These are phyloP conservation scores for Solanum sparsipilum DNA, from an alignment of 257 asterid species.

Conservation along the genomic window DNA sequence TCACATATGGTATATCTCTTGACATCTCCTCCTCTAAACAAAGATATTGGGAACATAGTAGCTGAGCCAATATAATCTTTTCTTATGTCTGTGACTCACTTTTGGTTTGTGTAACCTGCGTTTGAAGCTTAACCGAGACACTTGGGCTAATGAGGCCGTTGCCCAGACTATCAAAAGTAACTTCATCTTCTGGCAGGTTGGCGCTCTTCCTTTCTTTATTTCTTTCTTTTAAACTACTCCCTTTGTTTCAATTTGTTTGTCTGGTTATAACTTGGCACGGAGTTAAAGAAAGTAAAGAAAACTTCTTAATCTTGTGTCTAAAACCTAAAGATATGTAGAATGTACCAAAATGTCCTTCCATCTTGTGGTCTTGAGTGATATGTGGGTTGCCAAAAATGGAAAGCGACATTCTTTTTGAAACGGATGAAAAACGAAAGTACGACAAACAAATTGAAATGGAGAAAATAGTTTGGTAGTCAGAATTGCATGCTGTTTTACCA, in stretches of 20 bases:
- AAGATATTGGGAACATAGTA: background rate
- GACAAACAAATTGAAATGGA: background rate
- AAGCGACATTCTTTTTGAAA: background rate
- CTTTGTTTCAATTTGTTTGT: background rate
- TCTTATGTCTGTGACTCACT: background rate
- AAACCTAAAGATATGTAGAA: background rate
- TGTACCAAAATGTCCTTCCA: background rate
- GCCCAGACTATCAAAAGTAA: constrained; percentile 86
- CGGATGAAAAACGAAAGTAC: background rate
- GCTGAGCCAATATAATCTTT: background rate
- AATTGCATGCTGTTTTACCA: background rate
- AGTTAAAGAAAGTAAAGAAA: background rate
- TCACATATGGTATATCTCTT: constrained; percentile 77
- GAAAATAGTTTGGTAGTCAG: background rate
- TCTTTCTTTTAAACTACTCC: background rate
- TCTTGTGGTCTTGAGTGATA: background rate
- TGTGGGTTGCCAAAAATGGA: background rate
- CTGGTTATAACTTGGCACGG: background rate
- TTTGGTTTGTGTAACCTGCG: constrained; percentile 2
- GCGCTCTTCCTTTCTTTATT: background rate
- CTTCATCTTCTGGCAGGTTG: constrained; percentile 98
- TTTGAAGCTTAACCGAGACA: constrained; percentile 92
- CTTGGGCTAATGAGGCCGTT: constrained; percentile 98
- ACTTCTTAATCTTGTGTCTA: background rate
- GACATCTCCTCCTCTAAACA: background rate